Conservation (phyloP, 1,284 basidiomycete genomes). For the Malassezia vespertilionis region DNA sequence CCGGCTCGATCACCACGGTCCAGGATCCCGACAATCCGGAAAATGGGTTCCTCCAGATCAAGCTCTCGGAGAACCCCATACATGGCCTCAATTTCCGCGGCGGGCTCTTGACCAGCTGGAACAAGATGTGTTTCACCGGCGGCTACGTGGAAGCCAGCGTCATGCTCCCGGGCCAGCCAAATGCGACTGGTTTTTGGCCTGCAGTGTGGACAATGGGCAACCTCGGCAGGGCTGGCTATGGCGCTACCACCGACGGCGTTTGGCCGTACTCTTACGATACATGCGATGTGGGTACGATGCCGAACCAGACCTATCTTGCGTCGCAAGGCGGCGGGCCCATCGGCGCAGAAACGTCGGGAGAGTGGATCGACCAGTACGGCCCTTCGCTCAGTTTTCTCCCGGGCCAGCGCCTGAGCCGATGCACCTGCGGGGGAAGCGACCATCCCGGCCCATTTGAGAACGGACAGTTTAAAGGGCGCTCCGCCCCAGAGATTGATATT, state of each 20-base stretch:
- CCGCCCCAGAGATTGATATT: conserved; percentile 75
- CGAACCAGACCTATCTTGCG: conserved; percentile 34
- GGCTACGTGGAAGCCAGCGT: conserved; percentile 44
- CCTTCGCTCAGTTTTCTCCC: conserved; percentile 32
- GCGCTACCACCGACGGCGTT: conserved; percentile 56
- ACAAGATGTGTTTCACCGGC: conserved; percentile 45
- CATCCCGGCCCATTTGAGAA: conserved; percentile 41
- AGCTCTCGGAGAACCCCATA: conserved; percentile 46
- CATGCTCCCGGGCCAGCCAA: conserved; percentile 27
- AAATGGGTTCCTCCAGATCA: conserved; percentile 30
- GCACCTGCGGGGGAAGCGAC: conserved; percentile 35
- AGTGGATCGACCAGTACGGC: conserved; percentile 29
- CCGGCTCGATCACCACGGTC: conserved; percentile 32
- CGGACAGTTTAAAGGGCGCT: conserved; percentile 50
- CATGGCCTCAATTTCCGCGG: conserved; percentile 36
- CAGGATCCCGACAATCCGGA: too few relatives aligned
- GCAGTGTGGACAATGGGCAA: conserved; percentile 44
- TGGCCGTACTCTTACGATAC: conserved; percentile 49
- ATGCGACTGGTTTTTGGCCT: conserved; percentile 34
- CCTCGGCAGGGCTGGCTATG: conserved; percentile 68
- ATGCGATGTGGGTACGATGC: conserved; percentile 42
- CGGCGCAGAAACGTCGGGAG: conserved; percentile 34
- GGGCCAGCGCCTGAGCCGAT: conserved; percentile 36
- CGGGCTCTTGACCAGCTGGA: conserved; percentile 43
- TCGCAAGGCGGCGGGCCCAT: conserved; percentile 32